Evolutionary conservation across 1,139 yeast species (phyloP).

Genomic region (Yamadazyma dushanensis): DNA sequence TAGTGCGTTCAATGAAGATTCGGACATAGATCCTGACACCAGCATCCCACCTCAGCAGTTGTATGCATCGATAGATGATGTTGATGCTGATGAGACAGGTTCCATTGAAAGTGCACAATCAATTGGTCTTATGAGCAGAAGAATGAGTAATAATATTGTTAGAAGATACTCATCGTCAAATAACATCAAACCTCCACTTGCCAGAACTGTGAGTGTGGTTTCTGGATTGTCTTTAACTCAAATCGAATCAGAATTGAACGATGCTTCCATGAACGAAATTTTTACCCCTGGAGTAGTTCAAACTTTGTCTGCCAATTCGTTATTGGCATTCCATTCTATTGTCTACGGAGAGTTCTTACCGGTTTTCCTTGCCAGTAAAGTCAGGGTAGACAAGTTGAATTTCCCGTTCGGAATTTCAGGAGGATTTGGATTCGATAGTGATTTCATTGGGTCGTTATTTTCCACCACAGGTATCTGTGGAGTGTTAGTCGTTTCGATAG

Average conservation of each 20-base stretch:
- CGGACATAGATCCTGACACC: conserved; percentile 8
- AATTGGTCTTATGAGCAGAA: conserved; percentile 30
- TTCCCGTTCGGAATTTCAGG: conserved; percentile 38
- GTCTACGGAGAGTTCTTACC: conserved; percentile 61
- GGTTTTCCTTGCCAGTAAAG: conserved; percentile 54
- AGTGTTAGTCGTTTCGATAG: conserved; percentile 47
- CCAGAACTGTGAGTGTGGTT: conserved; percentile 14
- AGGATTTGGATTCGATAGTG: conserved; percentile 37
- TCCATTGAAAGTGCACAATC: conserved; percentile 20
- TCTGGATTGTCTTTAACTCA: conserved; percentile 15
- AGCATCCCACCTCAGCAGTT: conserved; percentile 13
- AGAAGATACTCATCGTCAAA: conserved; percentile 40
- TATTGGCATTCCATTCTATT: conserved; percentile 41
- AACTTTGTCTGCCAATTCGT: conserved; percentile 14
- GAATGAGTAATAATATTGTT: conserved; percentile 39
- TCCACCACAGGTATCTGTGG: conserved; percentile 61
- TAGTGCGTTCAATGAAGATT: background rate
- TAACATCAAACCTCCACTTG: conserved; percentile 11
- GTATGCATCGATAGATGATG: conserved; percentile 11
- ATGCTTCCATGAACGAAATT: conserved; percentile 9
- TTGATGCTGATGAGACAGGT: conserved; percentile 14
- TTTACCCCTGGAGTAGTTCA: conserved; percentile 16
- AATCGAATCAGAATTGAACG: conserved; percentile 13
- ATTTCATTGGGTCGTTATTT: conserved; percentile 53
- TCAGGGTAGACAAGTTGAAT: conserved; percentile 28